phyloP scores from a whole-genome alignment of 768 basidiomycete genomes.

The Tricholomella constricta region DNA sequence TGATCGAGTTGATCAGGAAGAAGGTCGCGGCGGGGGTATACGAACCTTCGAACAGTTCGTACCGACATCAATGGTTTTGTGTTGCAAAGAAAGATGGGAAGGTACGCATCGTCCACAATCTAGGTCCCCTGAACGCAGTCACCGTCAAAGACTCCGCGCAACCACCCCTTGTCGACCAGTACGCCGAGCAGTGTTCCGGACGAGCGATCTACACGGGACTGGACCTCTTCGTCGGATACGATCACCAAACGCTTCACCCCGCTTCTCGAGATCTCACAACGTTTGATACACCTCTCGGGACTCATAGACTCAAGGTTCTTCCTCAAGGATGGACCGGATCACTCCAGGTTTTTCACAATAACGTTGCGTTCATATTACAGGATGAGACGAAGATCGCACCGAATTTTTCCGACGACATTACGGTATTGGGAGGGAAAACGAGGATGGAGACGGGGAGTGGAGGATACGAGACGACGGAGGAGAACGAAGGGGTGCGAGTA shows the following conservation, averaged over 20 bases:
- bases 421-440: too few relatives aligned
- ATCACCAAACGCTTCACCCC: constrained; percentile 26
- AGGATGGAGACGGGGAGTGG: too few relatives aligned
- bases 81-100: constrained; percentile 38
- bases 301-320: constrained; percentile 29
- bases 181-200: constrained; percentile 31
- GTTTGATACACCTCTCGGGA: too few relatives aligned
- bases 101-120: constrained; percentile 42
- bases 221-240: too few relatives aligned
- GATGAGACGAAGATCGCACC: background rate
- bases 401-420: too few relatives aligned
- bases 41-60: constrained; percentile 39
- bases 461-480: too few relatives aligned
- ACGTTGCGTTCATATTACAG: constrained; percentile 18
- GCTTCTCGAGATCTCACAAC: too few relatives aligned
- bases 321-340: constrained; percentile 18
- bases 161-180: too few relatives aligned
- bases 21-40: constrained; percentile 28
- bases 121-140: constrained; percentile 39
- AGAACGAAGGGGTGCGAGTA: constrained; percentile 20
- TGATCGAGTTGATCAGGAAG: too few relatives aligned
- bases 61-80: constrained; percentile 40
- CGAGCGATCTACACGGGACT: too few relatives aligned
- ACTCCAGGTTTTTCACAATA: too few relatives aligned
- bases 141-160: constrained; percentile 38